Base-by-base conservation (phyloP, 2,329 filamentous ascomycete species). In the Fusarium sp. region DNA sequence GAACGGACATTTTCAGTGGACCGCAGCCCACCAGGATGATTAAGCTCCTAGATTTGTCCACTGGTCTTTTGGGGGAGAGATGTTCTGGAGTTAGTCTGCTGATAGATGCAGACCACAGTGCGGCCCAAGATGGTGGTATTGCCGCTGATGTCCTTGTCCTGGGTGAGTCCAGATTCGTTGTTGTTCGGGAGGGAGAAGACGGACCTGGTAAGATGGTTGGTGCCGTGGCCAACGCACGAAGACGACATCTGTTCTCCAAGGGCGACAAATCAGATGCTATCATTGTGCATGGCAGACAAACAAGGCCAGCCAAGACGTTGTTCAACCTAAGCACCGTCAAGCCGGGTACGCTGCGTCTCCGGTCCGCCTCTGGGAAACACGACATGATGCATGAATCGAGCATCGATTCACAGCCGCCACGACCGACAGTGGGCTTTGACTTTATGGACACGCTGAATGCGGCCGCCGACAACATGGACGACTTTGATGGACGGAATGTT, bases 1-100 rank as follows among this genome's bases (percentile, higher is more conserved):
- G 80, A n/a, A 79, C 79, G 11, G 84, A 84, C 51, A 72, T 86
- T 3, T 87, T 86, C 63, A 83, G 80, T 54, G 82, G 83, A 42
- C 75, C 81, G 0, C 82, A 83, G 51, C 81, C 82, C 0, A 80
- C 80, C 2, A 78, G 81, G 43, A 87, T 87, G 82, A 69, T 84
- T 11, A 84, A 83, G 44, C 72, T 87, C 4, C 76, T 76, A 14
- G 83, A 86, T 42, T 71, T 87, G 15, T 75, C 76, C 6, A 80
- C 80, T 2, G 84, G 84, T 0, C 75, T 87, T 1, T 75, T 86
- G 47, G 84, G 84, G 9, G 84, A 87, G 68, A 78, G 82, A 13
- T 86, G 84, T 64, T 82, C 77, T 21, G 82, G 81, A 7, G 80
- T 84, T 8, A 75, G 73, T 15, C 77, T 82, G 3, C 76, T 85